Percentiles rank a stretch among this genome's conserved stretches.
These are phyloP conservation scores for Harringtonia lauricola DNA, from an alignment of 2,329 filamentous ascomycete species.

Conservation along the genomic window DNA sequence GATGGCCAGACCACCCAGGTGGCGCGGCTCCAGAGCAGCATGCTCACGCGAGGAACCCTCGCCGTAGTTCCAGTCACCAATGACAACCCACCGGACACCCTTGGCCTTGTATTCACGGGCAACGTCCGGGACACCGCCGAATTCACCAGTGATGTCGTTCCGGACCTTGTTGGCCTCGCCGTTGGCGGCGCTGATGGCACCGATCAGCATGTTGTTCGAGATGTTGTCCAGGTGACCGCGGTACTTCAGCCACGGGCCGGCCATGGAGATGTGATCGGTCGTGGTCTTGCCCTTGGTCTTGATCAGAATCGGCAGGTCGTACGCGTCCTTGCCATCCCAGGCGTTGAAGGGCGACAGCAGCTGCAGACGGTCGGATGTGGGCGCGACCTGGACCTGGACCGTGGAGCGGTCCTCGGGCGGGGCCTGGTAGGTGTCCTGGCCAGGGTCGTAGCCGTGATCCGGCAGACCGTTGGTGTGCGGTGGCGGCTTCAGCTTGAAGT, in stretches of 20 bases:
- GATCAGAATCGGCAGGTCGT: slow-evolving; percentile 81
- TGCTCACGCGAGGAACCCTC: slow-evolving; percentile 97
- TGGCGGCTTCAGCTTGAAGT: slow-evolving; percentile 69
- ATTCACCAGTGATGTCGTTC: slow-evolving; percentile 77
- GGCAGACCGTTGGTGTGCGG: slow-evolving; percentile 79
- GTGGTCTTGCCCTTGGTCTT: slow-evolving; percentile 96
- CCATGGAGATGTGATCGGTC: slow-evolving; percentile 96
- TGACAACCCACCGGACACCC: slow-evolving; percentile 90
- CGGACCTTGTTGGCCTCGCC: slow-evolving; percentile 95
- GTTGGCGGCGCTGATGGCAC: slow-evolving; percentile 92
- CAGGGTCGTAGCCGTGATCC: slow-evolving; percentile 69
- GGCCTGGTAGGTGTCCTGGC: slow-evolving; percentile 90
- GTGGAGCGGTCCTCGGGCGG: slow-evolving; percentile 67
- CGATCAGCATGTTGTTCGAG: slow-evolving; percentile 99
- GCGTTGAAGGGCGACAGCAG: slow-evolving; percentile 73
- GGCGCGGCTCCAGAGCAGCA: slow-evolving; percentile 91
- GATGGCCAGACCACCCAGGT: slow-evolving; percentile 94
- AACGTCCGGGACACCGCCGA: slow-evolving; percentile 80
- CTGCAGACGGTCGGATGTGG: slow-evolving; percentile 88
- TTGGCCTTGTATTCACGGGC: slow-evolving; percentile 98
- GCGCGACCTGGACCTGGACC: slow-evolving; percentile 73
- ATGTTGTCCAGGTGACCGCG: slow-evolving; percentile 98
- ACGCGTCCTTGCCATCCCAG: slow-evolving; percentile 89
- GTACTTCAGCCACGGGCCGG: slow-evolving; percentile 96
- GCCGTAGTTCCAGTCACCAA: slow-evolving; percentile 99